Percentiles rank a stretch among this genome's conserved stretches.
These are phyloP conservation scores for Linderina pennispora DNA, from an alignment of 192 early-diverging fungal species.

Conservation along the genomic window DNA sequence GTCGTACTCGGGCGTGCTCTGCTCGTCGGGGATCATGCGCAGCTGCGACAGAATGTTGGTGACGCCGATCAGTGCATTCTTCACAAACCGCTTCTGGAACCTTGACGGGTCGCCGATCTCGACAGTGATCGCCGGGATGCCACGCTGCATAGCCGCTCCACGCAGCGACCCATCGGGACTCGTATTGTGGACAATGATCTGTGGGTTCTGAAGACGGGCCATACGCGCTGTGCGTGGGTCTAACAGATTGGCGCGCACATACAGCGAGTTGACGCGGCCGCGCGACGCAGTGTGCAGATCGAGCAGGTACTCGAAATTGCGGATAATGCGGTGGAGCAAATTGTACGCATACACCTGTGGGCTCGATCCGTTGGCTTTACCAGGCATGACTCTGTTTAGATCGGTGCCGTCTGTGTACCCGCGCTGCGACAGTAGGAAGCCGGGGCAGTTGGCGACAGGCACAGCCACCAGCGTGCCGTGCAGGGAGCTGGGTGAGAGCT, in stretches of 20 bases:
- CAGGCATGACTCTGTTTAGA: slow-evolving; percentile 83
- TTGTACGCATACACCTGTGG: slow-evolving; percentile 81
- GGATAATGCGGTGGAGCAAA: slow-evolving; percentile 71
- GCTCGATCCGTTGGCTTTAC: slow-evolving; percentile 65
- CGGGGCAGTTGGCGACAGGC: slow-evolving; percentile 82
- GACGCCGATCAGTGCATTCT: slow-evolving; percentile 55
- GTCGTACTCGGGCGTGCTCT: slow-evolving; percentile 48
- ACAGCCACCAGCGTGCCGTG: slow-evolving; percentile 84
- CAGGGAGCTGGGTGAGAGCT: slow-evolving; percentile 64
- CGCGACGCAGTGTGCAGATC: slow-evolving; percentile 86
- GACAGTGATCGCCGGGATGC: slow-evolving; percentile 83
- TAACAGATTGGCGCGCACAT: slow-evolving; percentile 83
- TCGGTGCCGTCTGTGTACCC: slow-evolving; percentile 86
- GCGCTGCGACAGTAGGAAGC: slow-evolving; percentile 70
- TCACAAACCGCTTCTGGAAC: slow-evolving; percentile 81
- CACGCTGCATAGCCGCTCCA: slow-evolving; percentile 65
- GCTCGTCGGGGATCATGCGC: slow-evolving; percentile 57
- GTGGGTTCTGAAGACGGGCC: slow-evolving; percentile 84
- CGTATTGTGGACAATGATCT: slow-evolving; percentile 71
- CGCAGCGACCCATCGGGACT: slow-evolving; percentile 71
- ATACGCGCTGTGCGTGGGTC: slow-evolving; percentile 62
- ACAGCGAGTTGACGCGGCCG: slow-evolving; percentile 81
- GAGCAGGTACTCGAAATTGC: slow-evolving; percentile 77
- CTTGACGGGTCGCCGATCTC: slow-evolving; percentile 87
- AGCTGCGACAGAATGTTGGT: slow-evolving; percentile 57